These are phyloP conservation scores for Dittrichia graveolens DNA, from an alignment of 129 eudicot species.

Conservation along the genomic window DNA sequence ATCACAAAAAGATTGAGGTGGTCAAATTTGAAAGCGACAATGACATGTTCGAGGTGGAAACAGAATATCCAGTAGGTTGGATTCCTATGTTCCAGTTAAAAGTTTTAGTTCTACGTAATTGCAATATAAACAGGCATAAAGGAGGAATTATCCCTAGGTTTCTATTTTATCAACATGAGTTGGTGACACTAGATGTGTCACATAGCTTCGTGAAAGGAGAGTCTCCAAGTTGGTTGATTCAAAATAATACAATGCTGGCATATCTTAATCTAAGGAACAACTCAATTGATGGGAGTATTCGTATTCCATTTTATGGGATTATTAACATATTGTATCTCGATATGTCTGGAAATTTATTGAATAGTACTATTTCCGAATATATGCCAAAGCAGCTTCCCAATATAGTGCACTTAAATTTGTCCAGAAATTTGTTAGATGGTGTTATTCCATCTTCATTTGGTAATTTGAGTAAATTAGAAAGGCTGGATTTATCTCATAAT, in stretches of 20 bases:
- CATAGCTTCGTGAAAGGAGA: slow-evolving; percentile 27
- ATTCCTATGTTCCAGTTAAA: slow-evolving; percentile 39
- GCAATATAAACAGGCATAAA: slow-evolving; percentile 18
- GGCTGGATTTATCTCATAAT: slow-evolving; percentile 34
- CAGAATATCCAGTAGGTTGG: slow-evolving; percentile 28
- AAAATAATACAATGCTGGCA: slow-evolving; percentile 25
- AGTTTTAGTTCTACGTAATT: slow-evolving; percentile 16
- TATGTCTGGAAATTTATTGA: slow-evolving; percentile 18
- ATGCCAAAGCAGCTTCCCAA: slow-evolving; percentile 19
- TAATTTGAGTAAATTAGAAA: neutral
- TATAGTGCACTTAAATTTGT: neutral
- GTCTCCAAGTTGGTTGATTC: slow-evolving; percentile 35
- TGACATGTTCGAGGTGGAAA: slow-evolving; percentile 20
- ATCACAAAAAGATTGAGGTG: slow-evolving; percentile 29
- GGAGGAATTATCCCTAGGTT: slow-evolving; percentile 29
- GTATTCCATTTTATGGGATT: neutral
- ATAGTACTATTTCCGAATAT: neutral
- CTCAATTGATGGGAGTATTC: slow-evolving; percentile 8
- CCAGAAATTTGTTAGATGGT: slow-evolving; percentile 24
- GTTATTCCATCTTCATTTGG: slow-evolving; percentile 22
- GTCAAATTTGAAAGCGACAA: neutral
- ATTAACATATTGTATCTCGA: neutral
- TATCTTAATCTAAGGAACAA: slow-evolving; percentile 18
- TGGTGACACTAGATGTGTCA: slow-evolving; percentile 24
- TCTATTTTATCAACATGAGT: slow-evolving; percentile 28